Evolutionary conservation across 345 rosid species (phyloP).

Genomic region (Ailanthus altissimus): DNA sequence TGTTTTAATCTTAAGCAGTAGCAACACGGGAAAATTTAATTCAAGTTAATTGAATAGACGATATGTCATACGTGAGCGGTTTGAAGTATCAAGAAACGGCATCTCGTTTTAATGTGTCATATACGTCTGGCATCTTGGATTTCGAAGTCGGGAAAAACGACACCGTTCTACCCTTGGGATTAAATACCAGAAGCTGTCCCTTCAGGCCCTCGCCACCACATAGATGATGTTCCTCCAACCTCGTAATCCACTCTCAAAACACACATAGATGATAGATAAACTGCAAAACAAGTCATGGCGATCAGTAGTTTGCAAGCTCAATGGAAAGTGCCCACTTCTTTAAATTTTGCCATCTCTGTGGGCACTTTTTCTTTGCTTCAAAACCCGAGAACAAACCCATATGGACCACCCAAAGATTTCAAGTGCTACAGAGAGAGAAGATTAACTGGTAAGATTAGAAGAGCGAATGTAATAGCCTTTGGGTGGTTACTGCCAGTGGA

Average conservation of each 20-base stretch:
- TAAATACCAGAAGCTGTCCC: background rate
- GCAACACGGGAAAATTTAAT: too few relatives aligned
- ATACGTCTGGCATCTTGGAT: too few relatives aligned
- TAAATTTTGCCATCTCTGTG: conserved; percentile 14
- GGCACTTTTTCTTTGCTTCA: conserved; percentile 27
- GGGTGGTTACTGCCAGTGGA: conserved; percentile 70
- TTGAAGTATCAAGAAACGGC: background rate
- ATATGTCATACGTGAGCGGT: background rate
- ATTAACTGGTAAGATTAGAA: conserved; percentile 21
- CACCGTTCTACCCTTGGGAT: background rate
- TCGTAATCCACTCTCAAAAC: background rate
- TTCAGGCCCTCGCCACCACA: background rate
- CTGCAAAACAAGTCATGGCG: conserved; percentile 18
- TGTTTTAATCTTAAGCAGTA: background rate
- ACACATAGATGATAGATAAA: background rate
- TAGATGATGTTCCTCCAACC: background rate
- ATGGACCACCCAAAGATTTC: conserved; percentile 20
- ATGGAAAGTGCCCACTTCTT: conserved; percentile 19
- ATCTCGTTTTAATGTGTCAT: background rate
- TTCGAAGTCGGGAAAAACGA: background rate
- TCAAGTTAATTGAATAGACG: too few relatives aligned
- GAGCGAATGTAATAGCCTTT: conserved; percentile 35
- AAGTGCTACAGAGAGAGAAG: conserved; percentile 18
- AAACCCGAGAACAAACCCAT: conserved; percentile 18
- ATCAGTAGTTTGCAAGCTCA: conserved; percentile 27